These are phyloP conservation scores for Beverwykella pulmonaria DNA, from an alignment of 495 filamentous ascomycete species.

Conservation along the genomic window DNA sequence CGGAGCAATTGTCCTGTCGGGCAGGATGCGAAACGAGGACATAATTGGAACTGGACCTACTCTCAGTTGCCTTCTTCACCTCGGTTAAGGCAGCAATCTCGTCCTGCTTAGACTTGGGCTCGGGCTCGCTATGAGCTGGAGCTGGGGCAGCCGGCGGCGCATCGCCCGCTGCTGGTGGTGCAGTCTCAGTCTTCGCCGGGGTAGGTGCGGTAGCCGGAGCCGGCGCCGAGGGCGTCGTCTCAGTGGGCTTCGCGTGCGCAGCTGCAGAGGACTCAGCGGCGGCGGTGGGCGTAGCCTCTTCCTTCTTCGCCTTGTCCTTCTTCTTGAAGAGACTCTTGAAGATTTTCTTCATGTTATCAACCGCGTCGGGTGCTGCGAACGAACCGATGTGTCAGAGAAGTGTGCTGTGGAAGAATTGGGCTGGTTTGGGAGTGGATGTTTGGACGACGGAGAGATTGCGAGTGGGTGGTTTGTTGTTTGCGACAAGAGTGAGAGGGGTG, in stretches of 20 bases:
- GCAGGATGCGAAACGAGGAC: neutral
- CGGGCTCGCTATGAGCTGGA: neutral
- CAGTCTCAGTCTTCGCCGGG: neutral
- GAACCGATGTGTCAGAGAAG: conserved; percentile 1
- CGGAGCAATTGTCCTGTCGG: neutral
- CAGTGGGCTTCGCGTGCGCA: conserved; percentile 28
- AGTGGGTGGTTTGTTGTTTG: neutral
- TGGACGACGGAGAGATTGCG: neutral
- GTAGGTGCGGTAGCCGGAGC: conserved; percentile 23
- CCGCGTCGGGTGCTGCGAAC: conserved; percentile 35
- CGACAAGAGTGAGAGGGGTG: neutral
- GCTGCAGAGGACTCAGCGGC: conserved; percentile 21
- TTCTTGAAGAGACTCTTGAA: conserved; percentile 38
- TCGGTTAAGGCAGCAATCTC: conserved; percentile 27
- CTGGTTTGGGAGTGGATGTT: too few species aligned
- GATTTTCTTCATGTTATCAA: conserved; percentile 34
- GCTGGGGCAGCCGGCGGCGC: conserved; percentile 16
- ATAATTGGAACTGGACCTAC: conserved; percentile 23
- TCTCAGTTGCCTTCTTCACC: conserved; percentile 30
- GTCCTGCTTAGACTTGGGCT: conserved; percentile 2
- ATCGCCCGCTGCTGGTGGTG: conserved; percentile 4
- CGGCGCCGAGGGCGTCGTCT: conserved; percentile 29
- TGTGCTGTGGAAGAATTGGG: neutral
- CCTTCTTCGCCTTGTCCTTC: conserved; percentile 36
- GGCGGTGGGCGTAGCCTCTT: conserved; percentile 30